Conservation (phyloP, 129 eudicot genomes). For the Arctium minus region DNA sequence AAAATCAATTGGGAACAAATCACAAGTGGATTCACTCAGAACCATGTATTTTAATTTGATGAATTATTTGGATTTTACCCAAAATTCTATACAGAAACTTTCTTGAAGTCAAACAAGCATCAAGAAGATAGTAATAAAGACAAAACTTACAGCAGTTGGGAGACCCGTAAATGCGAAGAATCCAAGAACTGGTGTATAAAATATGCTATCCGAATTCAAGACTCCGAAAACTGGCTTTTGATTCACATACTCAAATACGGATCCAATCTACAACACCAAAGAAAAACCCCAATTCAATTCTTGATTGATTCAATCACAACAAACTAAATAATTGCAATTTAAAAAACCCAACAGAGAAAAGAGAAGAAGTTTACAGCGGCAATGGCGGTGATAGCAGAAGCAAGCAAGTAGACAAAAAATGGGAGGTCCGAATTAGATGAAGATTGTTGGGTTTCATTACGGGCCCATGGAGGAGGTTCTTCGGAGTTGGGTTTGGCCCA, state of each 20-base stretch:
- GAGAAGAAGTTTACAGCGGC: constrained; percentile 58
- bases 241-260: constrained; percentile 67
- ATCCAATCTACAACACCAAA: constrained; percentile 62
- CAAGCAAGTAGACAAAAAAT: constrained; percentile 78
- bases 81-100: neutral
- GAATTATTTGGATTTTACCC: neutral
- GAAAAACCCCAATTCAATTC: constrained; percentile 17
- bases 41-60: neutral
- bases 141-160: constrained; percentile 79
- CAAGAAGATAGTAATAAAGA: neutral
- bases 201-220: constrained; percentile 68
- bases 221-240: constrained; percentile 84
- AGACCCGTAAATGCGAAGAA: constrained; percentile 86
- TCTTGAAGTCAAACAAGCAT: neutral
- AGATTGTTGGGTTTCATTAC: constrained; percentile 56
- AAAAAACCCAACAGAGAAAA: neutral
- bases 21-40: neutral
- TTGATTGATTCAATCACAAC: neutral
- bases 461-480: constrained; percentile 93
- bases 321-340: neutral
- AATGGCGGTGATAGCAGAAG: constrained; percentile 88
- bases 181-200: constrained; percentile 86
- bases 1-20: neutral
- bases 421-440: constrained; percentile 48
- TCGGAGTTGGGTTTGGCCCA: constrained; percentile 79